These are phyloP conservation scores for Neobulgaria alba DNA, from an alignment of 2,329 filamentous ascomycete species.

Conservation along the genomic window DNA sequence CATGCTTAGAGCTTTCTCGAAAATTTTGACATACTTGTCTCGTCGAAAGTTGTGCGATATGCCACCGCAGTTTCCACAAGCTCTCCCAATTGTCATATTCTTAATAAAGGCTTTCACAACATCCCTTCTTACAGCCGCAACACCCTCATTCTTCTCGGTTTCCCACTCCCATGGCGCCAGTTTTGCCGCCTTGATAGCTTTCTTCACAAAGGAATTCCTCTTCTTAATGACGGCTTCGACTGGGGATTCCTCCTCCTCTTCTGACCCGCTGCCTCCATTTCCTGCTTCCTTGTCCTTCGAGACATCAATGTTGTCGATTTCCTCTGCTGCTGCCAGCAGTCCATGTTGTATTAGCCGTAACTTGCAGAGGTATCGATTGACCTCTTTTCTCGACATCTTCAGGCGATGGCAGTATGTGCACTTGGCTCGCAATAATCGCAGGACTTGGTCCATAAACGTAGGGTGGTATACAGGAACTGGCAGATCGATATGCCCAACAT, in stretches of 20 bases:
- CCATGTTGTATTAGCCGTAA: conserved; percentile 80
- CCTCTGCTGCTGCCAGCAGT: conserved; percentile 57
- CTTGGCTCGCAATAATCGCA: conserved; percentile 75
- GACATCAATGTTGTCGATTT: conserved; percentile 35
- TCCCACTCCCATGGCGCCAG: conserved; percentile 35
- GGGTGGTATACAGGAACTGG: conserved; percentile 91
- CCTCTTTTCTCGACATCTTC: conserved; percentile 64
- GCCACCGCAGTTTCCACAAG: conserved; percentile 58
- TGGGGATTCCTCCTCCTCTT: conserved; percentile 28
- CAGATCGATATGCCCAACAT: conserved; percentile 90
- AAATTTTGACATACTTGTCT: conserved; percentile 88
- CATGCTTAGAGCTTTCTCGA: conserved; percentile 66
- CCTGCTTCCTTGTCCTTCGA: conserved; percentile 15
- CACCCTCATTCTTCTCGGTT: conserved; percentile 68
- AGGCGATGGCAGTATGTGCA: conserved; percentile 88
- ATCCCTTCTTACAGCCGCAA: conserved; percentile 64
- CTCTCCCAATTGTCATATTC: conserved; percentile 59
- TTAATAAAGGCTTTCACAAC: conserved; percentile 76
- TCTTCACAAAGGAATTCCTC: conserved; percentile 62
- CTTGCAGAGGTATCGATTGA: conserved; percentile 77
- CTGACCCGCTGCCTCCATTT: conserved; percentile 20
- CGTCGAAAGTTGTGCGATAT: conserved; percentile 80
- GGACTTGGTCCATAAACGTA: conserved; percentile 89
- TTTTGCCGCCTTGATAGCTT: conserved; percentile 53
- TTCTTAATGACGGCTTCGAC: conserved; percentile 42